Evolutionary conservation across 2,329 filamentous ascomycete species (phyloP).

Genomic region (Ceratocystis lukuohia): DNA sequence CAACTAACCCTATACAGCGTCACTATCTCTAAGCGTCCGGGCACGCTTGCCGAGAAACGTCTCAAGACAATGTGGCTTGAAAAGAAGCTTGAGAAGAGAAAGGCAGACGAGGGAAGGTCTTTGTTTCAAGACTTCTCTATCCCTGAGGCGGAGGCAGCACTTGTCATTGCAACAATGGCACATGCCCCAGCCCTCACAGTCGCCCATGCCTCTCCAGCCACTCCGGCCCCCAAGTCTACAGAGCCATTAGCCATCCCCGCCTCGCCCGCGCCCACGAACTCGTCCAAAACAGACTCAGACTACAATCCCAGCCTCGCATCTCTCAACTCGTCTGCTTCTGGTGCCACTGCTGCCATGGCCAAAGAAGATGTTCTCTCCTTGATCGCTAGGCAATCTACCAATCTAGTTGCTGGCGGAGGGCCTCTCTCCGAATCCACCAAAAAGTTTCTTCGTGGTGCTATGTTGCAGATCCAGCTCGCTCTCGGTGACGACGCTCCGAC

Average conservation of each 20-base stretch:
- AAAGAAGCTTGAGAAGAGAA: not conserved
- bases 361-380: constrained; percentile 31
- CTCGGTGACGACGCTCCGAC: constrained; percentile 16
- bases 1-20: not conserved
- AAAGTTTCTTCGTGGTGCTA: constrained; percentile 31
- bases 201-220: not conserved
- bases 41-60: constrained; percentile 10
- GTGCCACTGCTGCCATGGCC: not conserved
- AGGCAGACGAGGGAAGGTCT: not conserved
- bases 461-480: constrained; percentile 15
- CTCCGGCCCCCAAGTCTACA: constrained; percentile 5
- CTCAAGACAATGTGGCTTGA: constrained; percentile 3
- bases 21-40: constrained; percentile 4
- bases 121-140: not conserved
- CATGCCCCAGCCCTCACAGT: not conserved
- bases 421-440: constrained; percentile 33
- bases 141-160: constrained; percentile 11
- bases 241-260: constrained; percentile 9
- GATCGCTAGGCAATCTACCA: constrained; percentile 36
- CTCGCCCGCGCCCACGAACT: constrained; percentile 15
- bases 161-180: constrained; percentile 7
- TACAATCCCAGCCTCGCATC: not conserved
- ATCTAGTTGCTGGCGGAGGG: constrained; percentile 29
- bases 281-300: constrained; percentile 16
- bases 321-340: not conserved